Conservation (phyloP, 1,284 basidiomycete species). For the Ustilago vetiveriae region DNA sequence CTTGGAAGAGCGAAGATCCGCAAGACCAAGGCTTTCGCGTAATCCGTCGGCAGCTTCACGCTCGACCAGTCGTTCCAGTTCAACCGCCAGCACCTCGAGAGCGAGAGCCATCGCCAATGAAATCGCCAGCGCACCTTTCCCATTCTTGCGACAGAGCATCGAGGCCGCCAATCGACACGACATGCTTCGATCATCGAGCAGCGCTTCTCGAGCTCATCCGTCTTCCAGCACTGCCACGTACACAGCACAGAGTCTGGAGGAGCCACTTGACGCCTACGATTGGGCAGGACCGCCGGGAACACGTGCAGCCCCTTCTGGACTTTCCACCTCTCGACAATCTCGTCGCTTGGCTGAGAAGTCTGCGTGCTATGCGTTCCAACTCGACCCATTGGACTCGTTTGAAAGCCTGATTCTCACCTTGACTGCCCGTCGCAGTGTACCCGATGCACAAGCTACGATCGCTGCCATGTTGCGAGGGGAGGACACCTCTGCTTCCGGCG, state of each 20-base stretch:
- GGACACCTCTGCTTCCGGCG: neutral
- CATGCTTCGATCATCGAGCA: conserved; percentile 5
- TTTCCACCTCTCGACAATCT: conserved; percentile 1
- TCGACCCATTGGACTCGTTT: conserved; percentile 56
- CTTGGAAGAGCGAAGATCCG: conserved; percentile 12
- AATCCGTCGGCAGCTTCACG: conserved; percentile 21
- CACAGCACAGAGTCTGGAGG: conserved; percentile 15
- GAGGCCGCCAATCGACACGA: conserved; percentile 25
- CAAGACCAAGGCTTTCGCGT: conserved; percentile 14
- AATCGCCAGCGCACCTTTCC: conserved; percentile 39
- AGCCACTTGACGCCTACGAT: conserved; percentile 45
- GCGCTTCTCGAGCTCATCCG: neutral
- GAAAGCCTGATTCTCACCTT: conserved; percentile 53
- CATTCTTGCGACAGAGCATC: conserved; percentile 30
- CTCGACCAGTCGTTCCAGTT: conserved; percentile 20
- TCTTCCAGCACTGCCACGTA: neutral
- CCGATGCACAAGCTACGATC: conserved; percentile 19
- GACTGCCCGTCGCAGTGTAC: conserved; percentile 19
- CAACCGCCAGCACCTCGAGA: conserved; percentile 26
- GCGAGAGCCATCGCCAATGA: conserved; percentile 38
- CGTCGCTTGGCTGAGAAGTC: conserved; percentile 18
- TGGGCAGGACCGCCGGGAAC: conserved; percentile 44
- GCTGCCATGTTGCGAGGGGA: conserved; percentile 26
- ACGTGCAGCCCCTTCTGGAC: conserved; percentile 5
- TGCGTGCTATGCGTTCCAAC: conserved; percentile 53